phyloP scores from a whole-genome alignment of 345 rosid species.

The Salix suchowensis region DNA sequence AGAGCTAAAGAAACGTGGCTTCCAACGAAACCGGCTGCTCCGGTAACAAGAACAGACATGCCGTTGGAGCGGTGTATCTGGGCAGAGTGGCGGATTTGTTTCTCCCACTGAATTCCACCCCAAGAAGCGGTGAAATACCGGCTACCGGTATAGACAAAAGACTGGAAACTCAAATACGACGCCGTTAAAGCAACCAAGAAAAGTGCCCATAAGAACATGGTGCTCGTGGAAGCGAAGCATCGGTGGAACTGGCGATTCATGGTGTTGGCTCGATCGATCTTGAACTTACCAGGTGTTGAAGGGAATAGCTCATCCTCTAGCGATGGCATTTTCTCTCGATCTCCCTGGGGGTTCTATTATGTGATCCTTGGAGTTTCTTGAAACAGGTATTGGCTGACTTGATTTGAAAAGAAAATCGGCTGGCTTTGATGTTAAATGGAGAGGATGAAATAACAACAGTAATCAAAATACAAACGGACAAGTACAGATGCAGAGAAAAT shows the following conservation, averaged over 20 bases:
- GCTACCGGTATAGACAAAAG: constrained; percentile 68
- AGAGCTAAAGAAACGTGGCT: constrained; percentile 33
- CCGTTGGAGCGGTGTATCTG: constrained; percentile 17
- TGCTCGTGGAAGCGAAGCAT: constrained; percentile 76
- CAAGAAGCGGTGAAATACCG: constrained; percentile 19
- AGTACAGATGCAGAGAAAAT: constrained; percentile 47
- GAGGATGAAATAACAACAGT: background rate
- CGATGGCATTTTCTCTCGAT: constrained; percentile 47
- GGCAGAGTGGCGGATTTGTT: constrained; percentile 24
- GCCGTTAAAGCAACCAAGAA: constrained; percentile 87
- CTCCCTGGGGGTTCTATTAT: background rate
- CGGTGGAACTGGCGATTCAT: constrained; percentile 73
- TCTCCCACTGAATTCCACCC: constrained; percentile 33
- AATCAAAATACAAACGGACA: background rate
- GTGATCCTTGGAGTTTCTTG: background rate
- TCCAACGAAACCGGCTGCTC: constrained; percentile 42
- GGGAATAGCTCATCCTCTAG: constrained; percentile 75
- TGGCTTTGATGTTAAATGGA: background rate
- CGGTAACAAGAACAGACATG: constrained; percentile 32
- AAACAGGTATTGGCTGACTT: background rate
- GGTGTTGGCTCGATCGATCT: constrained; percentile 43
- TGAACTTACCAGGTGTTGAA: constrained; percentile 89
- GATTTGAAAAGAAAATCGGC: background rate
- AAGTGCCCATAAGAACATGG: constrained; percentile 88
- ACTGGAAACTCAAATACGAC: constrained; percentile 71